Evolutionary conservation across 23 red algal species (phyloP), one percentile per base, ranked within the genome.

Genomic region (Agarophyton chilense): DNA sequence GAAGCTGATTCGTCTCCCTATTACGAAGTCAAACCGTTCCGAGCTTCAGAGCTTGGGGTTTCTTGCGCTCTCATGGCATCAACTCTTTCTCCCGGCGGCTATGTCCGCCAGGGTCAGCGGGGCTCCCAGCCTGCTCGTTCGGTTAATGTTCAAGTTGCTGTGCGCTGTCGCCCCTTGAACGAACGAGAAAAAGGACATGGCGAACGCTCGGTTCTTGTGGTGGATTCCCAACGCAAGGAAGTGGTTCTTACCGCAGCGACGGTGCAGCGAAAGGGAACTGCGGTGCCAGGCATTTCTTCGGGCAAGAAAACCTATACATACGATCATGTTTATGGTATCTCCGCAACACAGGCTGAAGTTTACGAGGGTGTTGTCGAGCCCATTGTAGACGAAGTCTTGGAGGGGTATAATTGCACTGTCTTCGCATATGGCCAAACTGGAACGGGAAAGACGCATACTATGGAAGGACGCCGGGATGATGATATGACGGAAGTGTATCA

Each of bases 391-490:
- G 93, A 98, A 47, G 92, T 94, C 16, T 61, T 99, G 36, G 55
- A 87, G 44, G 97, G 97, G 19, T 99, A 96, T 79, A 99, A 99
- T 56, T 99, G 97, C 84, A 99, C 97, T 36, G 91, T 99, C 13
- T 99, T 99, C 90, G 97, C 97, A 26, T 99, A 99, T 44, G 97
- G 97, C 2, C 93, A 94, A 54, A 99, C 97, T 16, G 94, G 93
- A 52, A 93, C 97, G 1, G 97, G 97, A 44, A 99, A 99, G 74
- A 99, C 97, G 6, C 93, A 99, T 55, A 99, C 97, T 54, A 99
- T 99, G 93, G 93, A 99, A 86, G 97, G 97, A 25, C 61, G 77
- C 36, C 66, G 77, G n/a, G 89, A 82, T 6, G 76, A 32, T 47
- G 83, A 94, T 10, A 79, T 83, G 79, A 41, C 65, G 6, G 52